phyloP scores from a whole-genome alignment of 176 grass and related monocot genomes.

The Melocanna baccifera region DNA sequence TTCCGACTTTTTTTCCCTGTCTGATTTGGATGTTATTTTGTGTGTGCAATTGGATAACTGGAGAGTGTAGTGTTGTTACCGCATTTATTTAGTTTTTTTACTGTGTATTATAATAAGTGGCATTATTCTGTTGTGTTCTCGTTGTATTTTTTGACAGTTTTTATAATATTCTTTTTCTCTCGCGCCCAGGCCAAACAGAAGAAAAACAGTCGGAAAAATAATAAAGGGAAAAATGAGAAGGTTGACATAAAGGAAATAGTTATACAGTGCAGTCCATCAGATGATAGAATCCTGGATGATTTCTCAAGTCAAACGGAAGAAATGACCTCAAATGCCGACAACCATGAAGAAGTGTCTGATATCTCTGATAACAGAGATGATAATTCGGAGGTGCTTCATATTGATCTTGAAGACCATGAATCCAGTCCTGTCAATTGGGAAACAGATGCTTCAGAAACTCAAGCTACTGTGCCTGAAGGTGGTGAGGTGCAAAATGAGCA shows the following conservation, averaged over 20 bases:
- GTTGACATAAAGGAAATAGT: constrained; percentile 43
- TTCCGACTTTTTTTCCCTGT: not conserved
- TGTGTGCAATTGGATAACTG: not conserved
- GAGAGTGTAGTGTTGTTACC: not conserved
- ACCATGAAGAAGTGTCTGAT: constrained; percentile 73
- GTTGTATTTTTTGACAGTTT: constrained; percentile 6
- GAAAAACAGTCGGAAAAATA: constrained; percentile 71
- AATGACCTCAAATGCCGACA: constrained; percentile 52
- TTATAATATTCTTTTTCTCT: not conserved
- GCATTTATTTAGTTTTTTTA: constrained; percentile 1
- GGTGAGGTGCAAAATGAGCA: constrained; percentile 58
- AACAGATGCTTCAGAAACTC: constrained; percentile 78
- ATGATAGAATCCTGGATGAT: constrained; percentile 55
- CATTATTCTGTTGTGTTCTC: not conserved
- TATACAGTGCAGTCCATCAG: constrained; percentile 33
- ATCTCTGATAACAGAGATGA: constrained; percentile 77
- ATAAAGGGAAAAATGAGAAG: constrained; percentile 67
- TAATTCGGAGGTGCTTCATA: constrained; percentile 59
- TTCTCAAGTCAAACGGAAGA: constrained; percentile 57
- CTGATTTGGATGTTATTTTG: constrained; percentile 13
- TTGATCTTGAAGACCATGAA: constrained; percentile 63
- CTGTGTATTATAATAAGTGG: not conserved
- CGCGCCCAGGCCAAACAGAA: constrained; percentile 75
- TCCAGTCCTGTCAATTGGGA: constrained; percentile 75
- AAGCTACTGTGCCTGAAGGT: constrained; percentile 39